Evolutionary conservation across 306 rosid genomes (phyloP), one percentile per base, ranked within the genome.

Genomic region (Sphenostylis stenocarpa): DNA sequence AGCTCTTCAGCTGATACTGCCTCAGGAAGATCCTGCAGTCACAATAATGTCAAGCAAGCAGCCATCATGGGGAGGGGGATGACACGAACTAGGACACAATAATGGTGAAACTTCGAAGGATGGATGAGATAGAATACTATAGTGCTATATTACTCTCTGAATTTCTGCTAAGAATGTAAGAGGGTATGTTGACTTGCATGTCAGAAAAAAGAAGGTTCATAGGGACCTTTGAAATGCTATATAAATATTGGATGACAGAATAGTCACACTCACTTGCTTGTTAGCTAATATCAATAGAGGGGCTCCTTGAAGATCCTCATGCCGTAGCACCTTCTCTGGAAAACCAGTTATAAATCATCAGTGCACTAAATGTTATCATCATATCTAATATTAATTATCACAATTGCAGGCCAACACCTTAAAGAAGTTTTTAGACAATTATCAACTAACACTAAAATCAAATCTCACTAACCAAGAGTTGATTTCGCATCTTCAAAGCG

Each of bases 301-400:
- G 34, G 99, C 98, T 84, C 99, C 99, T 83, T 82, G 96, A 75
- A 92, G 86, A 89, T 96, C 99, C 88, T 96, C 98, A 14, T 96
- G 96, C 66, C 98, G 86, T 73, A 96, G 91, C 81, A 88, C 97
- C 86, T 96, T 96, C 77, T 93, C 99, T 93, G 98, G 55, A 23
- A 82, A 68, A 78, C 65, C 60, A 73, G 75, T 80, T 76, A 83
- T 57, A 79, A 80, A 53, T 55, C 72, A 73, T 23, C 87, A 77
- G 5, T 21, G 26, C 12, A 62, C 61, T 72, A 67, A 33, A 66
- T 55, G n/a, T 43, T 80, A 65, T 34, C 24, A 24, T 73, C 16
- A 45, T 45, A 75, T 65, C 33, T 33, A 60, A 11, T 47, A 79
- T 71, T 16, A 67, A 79, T 71, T 16, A 67, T 34, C 23, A 34